These are phyloP conservation scores for Calonectria multiphialidica DNA, from an alignment of 2,329 filamentous ascomycete genomes.

Conservation along the genomic window DNA sequence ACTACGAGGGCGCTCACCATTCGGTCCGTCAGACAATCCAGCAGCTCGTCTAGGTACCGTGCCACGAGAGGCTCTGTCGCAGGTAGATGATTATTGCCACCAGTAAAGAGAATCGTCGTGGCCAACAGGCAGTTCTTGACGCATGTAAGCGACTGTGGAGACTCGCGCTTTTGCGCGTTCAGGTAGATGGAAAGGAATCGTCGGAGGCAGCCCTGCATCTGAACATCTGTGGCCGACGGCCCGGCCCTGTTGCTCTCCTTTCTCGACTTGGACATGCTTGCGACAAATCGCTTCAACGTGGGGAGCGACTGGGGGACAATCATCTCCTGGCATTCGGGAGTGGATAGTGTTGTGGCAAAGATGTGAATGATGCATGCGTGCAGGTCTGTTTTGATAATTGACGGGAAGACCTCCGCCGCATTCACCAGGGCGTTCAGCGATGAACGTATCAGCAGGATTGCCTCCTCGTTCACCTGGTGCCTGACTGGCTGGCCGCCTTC, in stretches of 20 bases:
- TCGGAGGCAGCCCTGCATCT: constrained; percentile 85
- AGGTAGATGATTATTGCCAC: constrained; percentile 79
- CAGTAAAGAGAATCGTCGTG: constrained; percentile 89
- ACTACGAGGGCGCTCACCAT: constrained; percentile 69
- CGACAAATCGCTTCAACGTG: constrained; percentile 91
- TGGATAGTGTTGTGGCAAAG: constrained; percentile 92
- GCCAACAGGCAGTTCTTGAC: constrained; percentile 95
- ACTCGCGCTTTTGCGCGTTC: constrained; percentile 80
- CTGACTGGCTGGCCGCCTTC: constrained; percentile 75
- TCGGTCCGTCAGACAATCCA: constrained; percentile 85
- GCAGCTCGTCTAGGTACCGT: constrained; percentile 82
- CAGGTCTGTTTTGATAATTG: constrained; percentile 95
- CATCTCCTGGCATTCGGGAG: constrained; percentile 83
- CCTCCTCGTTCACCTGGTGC: constrained; percentile 88
- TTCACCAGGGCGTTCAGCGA: constrained; percentile 91
- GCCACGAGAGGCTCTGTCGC: constrained; percentile 80
- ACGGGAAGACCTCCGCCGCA: constrained; percentile 94
- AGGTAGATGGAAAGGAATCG: constrained; percentile 86
- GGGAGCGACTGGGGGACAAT: constrained; percentile 92
- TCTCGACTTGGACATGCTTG: constrained; percentile 72
- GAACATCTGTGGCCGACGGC: constrained; percentile 68
- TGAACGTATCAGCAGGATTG: constrained; percentile 81
- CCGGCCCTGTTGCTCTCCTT: constrained; percentile 51
- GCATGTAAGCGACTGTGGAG: constrained; percentile 82
- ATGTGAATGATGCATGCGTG: constrained; percentile 98